Percentiles rank a stretch among this genome's conserved stretches.
These are phyloP conservation scores for Colletotrichum agaves DNA, from an alignment of 2,329 filamentous ascomycete species.

Conservation along the genomic window DNA sequence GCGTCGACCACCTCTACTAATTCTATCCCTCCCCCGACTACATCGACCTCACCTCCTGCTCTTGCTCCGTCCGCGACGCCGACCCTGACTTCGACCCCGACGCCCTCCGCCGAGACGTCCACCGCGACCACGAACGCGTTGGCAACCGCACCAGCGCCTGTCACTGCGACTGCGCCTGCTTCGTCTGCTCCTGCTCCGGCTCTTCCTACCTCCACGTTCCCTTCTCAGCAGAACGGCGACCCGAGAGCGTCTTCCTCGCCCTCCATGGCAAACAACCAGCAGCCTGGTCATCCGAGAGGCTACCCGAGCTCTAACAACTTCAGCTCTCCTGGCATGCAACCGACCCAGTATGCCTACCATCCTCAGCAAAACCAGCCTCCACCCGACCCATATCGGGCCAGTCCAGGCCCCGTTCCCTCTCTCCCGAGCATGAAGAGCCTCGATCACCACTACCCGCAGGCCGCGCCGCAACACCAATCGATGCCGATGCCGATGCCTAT, in stretches of 20 bases:
- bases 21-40: constrained; percentile 30
- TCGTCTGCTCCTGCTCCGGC: constrained; percentile 6
- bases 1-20: constrained; percentile 34
- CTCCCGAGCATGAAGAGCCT: constrained; percentile 56
- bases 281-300: constrained; percentile 35
- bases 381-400: constrained; percentile 51
- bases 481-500: constrained; percentile 51
- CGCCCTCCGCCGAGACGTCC: constrained; percentile 20
- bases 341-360: constrained; percentile 38
- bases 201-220: constrained; percentile 4
- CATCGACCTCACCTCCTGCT: constrained; percentile 24
- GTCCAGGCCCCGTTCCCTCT: constrained; percentile 45
- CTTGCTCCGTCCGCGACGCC: constrained; percentile 21
- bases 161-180: constrained; percentile 10
- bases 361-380: constrained; percentile 38
- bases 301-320: constrained; percentile 38
- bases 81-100: constrained; percentile 26
- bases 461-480: constrained; percentile 43
- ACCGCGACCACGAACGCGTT: constrained; percentile 13
- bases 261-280: constrained; percentile 40
- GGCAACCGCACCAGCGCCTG: not conserved
- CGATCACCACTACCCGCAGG: constrained; percentile 47
- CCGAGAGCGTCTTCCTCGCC: constrained; percentile 38
- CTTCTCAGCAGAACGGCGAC: constrained; percentile 37
- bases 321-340: constrained; percentile 26